Evolutionary conservation across 108 stramenopile genomes (phyloP).

Genomic region (Bacterosira constricta): DNA sequence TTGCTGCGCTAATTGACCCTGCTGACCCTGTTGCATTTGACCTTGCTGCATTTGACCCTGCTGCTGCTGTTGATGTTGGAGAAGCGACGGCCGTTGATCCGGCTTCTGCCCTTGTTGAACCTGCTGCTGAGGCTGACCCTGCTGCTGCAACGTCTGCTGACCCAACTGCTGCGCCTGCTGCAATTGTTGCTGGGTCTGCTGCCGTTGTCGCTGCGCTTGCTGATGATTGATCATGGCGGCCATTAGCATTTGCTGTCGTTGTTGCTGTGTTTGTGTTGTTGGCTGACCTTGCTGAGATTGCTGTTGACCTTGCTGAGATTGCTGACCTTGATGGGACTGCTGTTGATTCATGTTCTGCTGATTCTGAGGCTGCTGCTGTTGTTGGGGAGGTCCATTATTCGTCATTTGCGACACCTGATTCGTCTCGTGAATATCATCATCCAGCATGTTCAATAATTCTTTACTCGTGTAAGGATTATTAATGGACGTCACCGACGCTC

Average conservation of each 20-base stretch:
- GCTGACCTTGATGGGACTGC: not conserved
- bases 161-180: conserved; percentile 60
- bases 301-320: conserved; percentile 28
- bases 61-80: conserved; percentile 7
- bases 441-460: conserved; percentile 26
- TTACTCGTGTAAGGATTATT: conserved; percentile 32
- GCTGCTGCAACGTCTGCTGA: conserved; percentile 42
- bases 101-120: not conserved
- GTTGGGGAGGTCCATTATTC: too few species aligned
- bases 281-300: not conserved
- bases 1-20: too few species aligned
- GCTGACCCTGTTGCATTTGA: too few species aligned
- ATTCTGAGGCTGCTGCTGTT: conserved; percentile 7
- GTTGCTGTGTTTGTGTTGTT: too few species aligned
- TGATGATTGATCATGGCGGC: conserved; percentile 21
- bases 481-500: conserved; percentile 14
- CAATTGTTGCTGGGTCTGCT: conserved; percentile 5
- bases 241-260: conserved; percentile 15
- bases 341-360: conserved; percentile 3
- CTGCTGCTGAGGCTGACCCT: not conserved
- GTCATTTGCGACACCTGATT: too few species aligned
- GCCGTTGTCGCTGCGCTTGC: conserved; percentile 1
- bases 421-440: conserved; percentile 9
- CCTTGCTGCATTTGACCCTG: not conserved
- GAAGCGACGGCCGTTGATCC: not conserved